Evolutionary conservation across 2,329 filamentous ascomycete species (phyloP).

Genomic region (Ascochyta rabiei): DNA sequence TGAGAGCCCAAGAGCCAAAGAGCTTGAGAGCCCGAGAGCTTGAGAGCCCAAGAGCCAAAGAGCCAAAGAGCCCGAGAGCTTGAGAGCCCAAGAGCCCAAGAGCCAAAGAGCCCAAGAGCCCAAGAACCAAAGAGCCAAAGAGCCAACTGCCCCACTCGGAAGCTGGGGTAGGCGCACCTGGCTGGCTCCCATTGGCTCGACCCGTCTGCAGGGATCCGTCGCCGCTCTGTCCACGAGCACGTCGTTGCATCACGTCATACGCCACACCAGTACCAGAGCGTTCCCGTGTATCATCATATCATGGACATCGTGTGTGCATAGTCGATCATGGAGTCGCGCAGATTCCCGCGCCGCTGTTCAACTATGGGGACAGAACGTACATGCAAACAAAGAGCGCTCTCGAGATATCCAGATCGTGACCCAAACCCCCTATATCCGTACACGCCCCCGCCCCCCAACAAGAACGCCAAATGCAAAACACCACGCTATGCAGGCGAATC

Average conservation of each 20-base stretch:
- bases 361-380: background rate
- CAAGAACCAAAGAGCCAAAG: no score
- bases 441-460: conserved; percentile 5
- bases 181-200: background rate
- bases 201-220: background rate
- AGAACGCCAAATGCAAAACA: conserved; percentile 42
- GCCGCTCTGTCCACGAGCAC: background rate
- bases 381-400: conserved; percentile 5
- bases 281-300: background rate
- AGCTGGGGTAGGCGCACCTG: conserved; percentile 12
- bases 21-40: no score
- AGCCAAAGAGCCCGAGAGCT: no score
- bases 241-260: background rate
- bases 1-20: no score
- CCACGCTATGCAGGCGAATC: conserved; percentile 46
- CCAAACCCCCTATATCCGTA: conserved; percentile 11
- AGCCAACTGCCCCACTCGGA: conserved; percentile 4
- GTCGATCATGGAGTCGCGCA: background rate
- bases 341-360: background rate
- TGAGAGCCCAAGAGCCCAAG: no score
- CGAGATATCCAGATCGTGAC: conserved; percentile 11
- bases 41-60: no score
- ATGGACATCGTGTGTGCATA: background rate
- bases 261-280: no score
- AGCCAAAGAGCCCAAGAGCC: no score